Evolutionary conservation across 345 rosid species (phyloP).

Genomic region (Eucalyptus decipiens): DNA sequence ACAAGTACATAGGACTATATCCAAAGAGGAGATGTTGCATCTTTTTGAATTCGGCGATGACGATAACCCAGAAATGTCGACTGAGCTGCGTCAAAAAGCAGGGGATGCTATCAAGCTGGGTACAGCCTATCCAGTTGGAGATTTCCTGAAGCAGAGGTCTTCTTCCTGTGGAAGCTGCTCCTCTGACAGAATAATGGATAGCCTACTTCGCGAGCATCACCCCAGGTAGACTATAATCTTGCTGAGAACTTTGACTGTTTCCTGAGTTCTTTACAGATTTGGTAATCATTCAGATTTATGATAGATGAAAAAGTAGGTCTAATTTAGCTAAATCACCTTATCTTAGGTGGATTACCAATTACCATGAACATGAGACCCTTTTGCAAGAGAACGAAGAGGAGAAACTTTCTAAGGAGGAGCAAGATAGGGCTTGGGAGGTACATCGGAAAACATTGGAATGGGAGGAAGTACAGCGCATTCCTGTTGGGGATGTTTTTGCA

Average conservation of each 20-base stretch:
- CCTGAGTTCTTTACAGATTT: neutral
- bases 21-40: slow-evolving; percentile 98
- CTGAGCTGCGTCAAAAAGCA: slow-evolving; percentile 26
- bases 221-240: slow-evolving; percentile 39
- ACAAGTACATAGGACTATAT: slow-evolving; percentile 90
- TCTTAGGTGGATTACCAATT: slow-evolving; percentile 79
- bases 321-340: neutral
- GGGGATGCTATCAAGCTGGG: slow-evolving; percentile 12
- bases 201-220: slow-evolving; percentile 56
- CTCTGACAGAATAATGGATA: slow-evolving; percentile 92
- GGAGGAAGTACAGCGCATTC: slow-evolving; percentile 84
- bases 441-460: slow-evolving; percentile 58
- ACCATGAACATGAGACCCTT: slow-evolving; percentile 96
- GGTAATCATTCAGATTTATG: neutral
- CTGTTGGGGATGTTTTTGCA: slow-evolving; percentile 37
- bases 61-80: slow-evolving; percentile 47
- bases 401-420: slow-evolving; percentile 94
- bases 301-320: neutral
- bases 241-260: neutral
- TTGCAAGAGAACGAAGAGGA: slow-evolving; percentile 99
- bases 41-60: slow-evolving; percentile 96
- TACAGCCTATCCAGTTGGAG: slow-evolving; percentile 11
- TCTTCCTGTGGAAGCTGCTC: slow-evolving; percentile 47
- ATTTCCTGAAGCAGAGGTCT: slow-evolving; percentile 37
- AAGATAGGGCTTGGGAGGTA: slow-evolving; percentile 99